Evolutionary conservation across 2,329 filamentous ascomycete genomes (phyloP), one percentile per base, ranked within the genome.

Genomic region (Talaromyces rugulosus): DNA sequence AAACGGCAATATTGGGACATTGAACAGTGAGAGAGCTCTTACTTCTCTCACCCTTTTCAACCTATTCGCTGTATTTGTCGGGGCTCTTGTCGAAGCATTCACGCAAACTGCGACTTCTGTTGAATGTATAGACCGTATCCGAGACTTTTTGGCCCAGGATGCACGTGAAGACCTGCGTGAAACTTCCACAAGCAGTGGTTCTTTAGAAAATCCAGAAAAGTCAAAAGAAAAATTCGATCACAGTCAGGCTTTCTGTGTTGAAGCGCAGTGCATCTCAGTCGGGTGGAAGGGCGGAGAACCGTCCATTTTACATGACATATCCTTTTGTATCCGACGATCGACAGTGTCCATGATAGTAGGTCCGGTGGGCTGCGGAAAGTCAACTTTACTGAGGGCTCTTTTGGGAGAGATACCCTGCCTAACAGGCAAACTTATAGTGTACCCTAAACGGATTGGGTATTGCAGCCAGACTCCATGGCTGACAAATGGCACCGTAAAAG

Each of bases 381-480:
- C 65, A 14, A 66, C 67, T 18, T 51, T 69, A 2, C 52, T 69
- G 28, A 67, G 59, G 52, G 57, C 56, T 1, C 50, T 67, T 16
- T 59, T 69, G 11, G 65, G 62, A 12, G 68, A 69, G 28, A 61
- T 62, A 4, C 58, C 63, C 23, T 55, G 64, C 44, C 40, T 16
- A 31, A 63, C 66, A 12, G 67, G 68, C 16, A 59, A 55, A 7
- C 52, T 69, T 2, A 61, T 61, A 11, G 63, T 65, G n/a, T 64
- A 60, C 9, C 65, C 61, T 31, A 40, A 33, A 14, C 58, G 64
- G 42, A 59, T 62, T 4, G 67, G 65, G 1, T 68, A 65, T 58
- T 68, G 67, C 34, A 66, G 59, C 16, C 67, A 69, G 51, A 63
- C 59, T 2, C 65, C 67, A 9, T 69, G 67, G 68, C 64, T 68